phyloP scores from a whole-genome alignment of 805 yeast genomes.

The Yarrowia sp. region DNA sequence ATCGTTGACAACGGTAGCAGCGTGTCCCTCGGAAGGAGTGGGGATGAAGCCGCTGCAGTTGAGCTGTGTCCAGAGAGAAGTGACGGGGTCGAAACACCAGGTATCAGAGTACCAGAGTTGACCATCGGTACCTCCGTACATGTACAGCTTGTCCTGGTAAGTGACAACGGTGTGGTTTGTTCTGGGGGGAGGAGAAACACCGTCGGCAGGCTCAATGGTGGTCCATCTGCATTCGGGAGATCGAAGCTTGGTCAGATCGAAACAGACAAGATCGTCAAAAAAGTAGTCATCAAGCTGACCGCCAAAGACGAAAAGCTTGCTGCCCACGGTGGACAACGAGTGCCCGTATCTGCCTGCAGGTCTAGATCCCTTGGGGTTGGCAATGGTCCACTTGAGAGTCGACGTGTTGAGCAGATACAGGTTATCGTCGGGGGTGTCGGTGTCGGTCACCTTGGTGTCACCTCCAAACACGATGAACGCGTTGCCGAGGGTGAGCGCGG shows the following conservation, averaged over 20 bases:
- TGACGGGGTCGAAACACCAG: constrained; percentile 72
- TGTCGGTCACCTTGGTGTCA: constrained; percentile 68
- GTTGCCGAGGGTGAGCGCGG: constrained; percentile 86
- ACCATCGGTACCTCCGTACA: constrained; percentile 91
- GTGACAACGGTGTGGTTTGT: constrained; percentile 89
- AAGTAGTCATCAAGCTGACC: constrained; percentile 86
- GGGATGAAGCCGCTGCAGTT: constrained; percentile 73
- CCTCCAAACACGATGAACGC: constrained; percentile 97
- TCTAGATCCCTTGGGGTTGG: constrained; percentile 68
- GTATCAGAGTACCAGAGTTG: constrained; percentile 68
- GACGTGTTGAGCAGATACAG: constrained; percentile 81
- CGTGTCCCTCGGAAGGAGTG: constrained; percentile 87
- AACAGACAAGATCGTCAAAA: constrained; percentile 80
- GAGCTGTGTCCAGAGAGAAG: constrained; percentile 67
- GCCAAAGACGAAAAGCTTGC: constrained; percentile 78
- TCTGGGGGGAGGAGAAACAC: constrained; percentile 69
- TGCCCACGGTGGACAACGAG: constrained; percentile 69
- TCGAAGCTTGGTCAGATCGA: constrained; percentile 83
- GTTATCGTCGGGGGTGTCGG: constrained; percentile 84
- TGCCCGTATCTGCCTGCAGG: constrained; percentile 96
- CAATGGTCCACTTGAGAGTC: constrained; percentile 74
- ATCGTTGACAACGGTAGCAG: constrained; percentile 76
- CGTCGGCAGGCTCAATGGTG: constrained; percentile 54
- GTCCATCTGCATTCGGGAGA: constrained; percentile 85
- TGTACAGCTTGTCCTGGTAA: constrained; percentile 70